Evolutionary conservation across 1,139 yeast species (phyloP).

Genomic region (Suhomyces coccinellae): DNA sequence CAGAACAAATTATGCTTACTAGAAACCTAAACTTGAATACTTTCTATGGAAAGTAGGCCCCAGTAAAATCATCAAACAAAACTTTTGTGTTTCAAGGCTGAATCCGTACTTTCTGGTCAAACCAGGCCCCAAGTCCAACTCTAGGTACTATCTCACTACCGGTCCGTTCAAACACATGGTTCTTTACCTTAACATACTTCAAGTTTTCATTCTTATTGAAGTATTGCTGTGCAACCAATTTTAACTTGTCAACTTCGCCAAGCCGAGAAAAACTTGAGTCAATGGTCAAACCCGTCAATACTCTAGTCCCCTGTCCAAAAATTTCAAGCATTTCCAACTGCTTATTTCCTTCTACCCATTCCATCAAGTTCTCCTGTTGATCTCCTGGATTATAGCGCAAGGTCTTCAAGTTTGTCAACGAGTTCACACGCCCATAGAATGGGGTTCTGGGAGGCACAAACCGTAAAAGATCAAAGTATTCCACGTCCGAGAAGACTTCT

Average conservation of each 20-base stretch:
- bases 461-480: constrained; percentile 9
- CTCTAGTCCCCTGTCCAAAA: constrained; percentile 54
- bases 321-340: constrained; percentile 42
- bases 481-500: constrained; percentile 19
- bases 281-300: constrained; percentile 55
- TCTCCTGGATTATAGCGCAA: constrained; percentile 44
- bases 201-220: constrained; percentile 28
- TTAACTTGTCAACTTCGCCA: constrained; percentile 60
- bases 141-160: constrained; percentile 35
- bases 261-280: constrained; percentile 56
- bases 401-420: constrained; percentile 27
- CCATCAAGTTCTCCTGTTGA: constrained; percentile 26
- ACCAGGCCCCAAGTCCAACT: constrained; percentile 23
- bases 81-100: not conserved
- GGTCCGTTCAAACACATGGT: constrained; percentile 34
- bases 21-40: too few relatives aligned
- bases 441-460: constrained; percentile 12
- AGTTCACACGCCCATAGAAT: constrained; percentile 9
- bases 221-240: constrained; percentile 49
- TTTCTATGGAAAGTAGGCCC: too few relatives aligned
- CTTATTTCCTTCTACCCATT: constrained; percentile 28
- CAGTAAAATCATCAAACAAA: too few relatives aligned
- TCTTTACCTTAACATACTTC: constrained; percentile 46
- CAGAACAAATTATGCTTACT: too few relatives aligned
- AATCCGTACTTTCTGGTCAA: not conserved